Base-by-base conservation (phyloP, 2,329 filamentous ascomycete genomes). In the Botrytis byssoidea region DNA sequence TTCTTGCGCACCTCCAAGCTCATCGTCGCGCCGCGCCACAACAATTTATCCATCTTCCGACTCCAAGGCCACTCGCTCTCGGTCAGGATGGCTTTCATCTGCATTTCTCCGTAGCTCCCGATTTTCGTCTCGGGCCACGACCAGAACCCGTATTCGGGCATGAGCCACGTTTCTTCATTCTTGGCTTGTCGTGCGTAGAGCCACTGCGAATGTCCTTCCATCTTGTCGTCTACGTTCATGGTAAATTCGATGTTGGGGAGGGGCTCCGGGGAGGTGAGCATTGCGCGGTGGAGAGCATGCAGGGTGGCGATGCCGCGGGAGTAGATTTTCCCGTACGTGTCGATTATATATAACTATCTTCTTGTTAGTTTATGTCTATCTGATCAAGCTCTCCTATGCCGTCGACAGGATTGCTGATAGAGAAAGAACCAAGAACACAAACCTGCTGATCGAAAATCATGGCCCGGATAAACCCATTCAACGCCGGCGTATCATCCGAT, bases 81-180 rank as follows among this genome's bases (percentile, higher is more conserved):
- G 59, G 86, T 75, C 0, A 40, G 32, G 6, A 79, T 37, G 61
- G 86, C 84, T 69, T 82, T 81, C 0, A 55, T 48, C 0, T 83
- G 78, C 0, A 84, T 85, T 67, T 82, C 81, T 8, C 79, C 74
- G 32, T 86, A 79, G 22, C 84, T 85, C 9, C 82, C 83, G 79
- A 85, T 85, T 82, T 85, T 85, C 74, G 83, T 85, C 66, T 86
- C 82, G 37, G 84, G 81, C 86, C 86, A 88, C 18, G 84, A 83
- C 84, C 84, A 88, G 81, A 84, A 87, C 76, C 83, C 83, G 82
- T 86, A 90, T 82, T 86, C 87, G 74, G 86, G 86, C 81, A 88
- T 85, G 16, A 86, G 79, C 79, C 86, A 88, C 73, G 81, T 76
- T 65, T 73, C 40, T 22, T 32, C 32, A 10, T 68, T 37, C 22